Evolutionary conservation across 176 grass and related monocot species (phyloP), one percentile per base, ranked within the genome.

Genomic region (Calamus simplicifolius): DNA sequence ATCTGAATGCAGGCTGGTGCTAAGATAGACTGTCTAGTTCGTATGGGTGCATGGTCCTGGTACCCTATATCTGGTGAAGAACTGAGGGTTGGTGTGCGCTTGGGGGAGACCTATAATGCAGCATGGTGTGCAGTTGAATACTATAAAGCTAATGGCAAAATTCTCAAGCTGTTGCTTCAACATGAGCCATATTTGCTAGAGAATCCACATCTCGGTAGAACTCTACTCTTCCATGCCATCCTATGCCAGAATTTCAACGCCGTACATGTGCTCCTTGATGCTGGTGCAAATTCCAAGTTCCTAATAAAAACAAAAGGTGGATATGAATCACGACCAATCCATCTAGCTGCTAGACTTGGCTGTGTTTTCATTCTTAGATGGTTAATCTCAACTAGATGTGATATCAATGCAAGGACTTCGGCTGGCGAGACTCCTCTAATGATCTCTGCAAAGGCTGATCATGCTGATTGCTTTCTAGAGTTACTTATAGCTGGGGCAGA

Each of bases 181-280:
- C 71, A 71, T 71, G 80, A 71, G 49, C 84, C 79, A 31, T 67
- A 59, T 73, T 63, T 87, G 58, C 62, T 87, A 49, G 84, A 81
- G 30, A 78, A 64, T 17, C 74, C 84, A 58, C 67, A 67, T 64
- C 67, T 77, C 18, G 84, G 79, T 65, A 62, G 84, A 54, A 82
- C 75, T 57, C 75, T 79, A 70, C 79, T 87, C 68, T 82, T 73
- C 57, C 84, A 87, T 49, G 84, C 84, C 38, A 82, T 87, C 48
- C 75, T 87, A 56, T 87, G 84, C 62, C 75, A 80, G 70, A 87
- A 87, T 35, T 66, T 70, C 18, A 68, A 75, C 68, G 78, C 79
- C 18, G 79, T 82, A 25, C 38, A 28, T 57, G 51, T 62, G n/a
- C 84, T 87, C 19, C 74, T 87, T 16, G 50, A 66, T 56, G 58